Evolutionary conservation across 345 rosid genomes (phyloP), one percentile per base, ranked within the genome.

Genomic region (Rubroshorea leprosula): DNA sequence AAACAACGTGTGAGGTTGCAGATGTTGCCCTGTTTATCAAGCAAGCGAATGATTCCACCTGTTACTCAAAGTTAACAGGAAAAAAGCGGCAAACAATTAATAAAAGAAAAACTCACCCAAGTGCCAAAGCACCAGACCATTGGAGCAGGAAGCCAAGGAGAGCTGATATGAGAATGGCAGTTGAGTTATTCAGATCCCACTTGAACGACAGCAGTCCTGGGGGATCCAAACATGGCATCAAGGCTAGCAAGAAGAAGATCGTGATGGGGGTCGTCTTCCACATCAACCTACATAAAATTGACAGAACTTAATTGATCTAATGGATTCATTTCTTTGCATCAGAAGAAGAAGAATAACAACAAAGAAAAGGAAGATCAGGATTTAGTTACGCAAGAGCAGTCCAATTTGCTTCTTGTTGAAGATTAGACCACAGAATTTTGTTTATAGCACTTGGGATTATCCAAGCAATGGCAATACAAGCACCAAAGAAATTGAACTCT

Each of bases 181-280:
- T 70, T 23, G 92, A 72, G 68, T 85, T 93, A 26, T 58, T 64
- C 35, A 83, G 45, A 76, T 93, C 76, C 97, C 99, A 93, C 46
- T 85, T 67, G 79, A 83, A 93, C 7, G 77, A 74, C 23, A 83
- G 59, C 41, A 68, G 85, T 59, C 96, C 97, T 35, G 99, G 99
- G 21, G 99, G 97, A 74, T 93, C 99, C 67, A 89, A 74, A 90
- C 95, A 85, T 19, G 97, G 96, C 94, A 85, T 87, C 65, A 87
- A 64, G 18, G 95, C 90, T 55, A 89, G 49, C 47, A 93, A 70
- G 80, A 93, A 89, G 55, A 89, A 79, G 41, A 93, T 52, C 1
- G 99, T 93, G 57, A 83, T 69, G 0, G 97, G 99, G 1, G 97
- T 93, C 5, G 99, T 89, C 83, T 82, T 93, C 99, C 97, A 93